Conservation (phyloP, 1,284 basidiomycete genomes). For the Marasmius sp. region DNA sequence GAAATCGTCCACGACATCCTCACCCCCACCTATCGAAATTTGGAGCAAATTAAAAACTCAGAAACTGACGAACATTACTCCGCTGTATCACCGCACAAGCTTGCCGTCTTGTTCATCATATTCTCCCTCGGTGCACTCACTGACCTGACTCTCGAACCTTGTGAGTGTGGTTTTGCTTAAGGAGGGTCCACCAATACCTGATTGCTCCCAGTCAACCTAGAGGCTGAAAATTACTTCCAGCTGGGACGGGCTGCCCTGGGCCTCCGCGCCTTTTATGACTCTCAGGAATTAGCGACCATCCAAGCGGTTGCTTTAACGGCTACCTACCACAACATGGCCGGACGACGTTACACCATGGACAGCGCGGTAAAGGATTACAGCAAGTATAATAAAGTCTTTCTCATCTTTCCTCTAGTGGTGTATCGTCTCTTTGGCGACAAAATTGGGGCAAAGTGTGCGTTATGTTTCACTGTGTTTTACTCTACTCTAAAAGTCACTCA, state of each 20-base stretch:
- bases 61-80: constrained; percentile 22
- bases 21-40: constrained; percentile 54
- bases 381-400: background rate
- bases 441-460: constrained; percentile 59
- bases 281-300: constrained; percentile 59
- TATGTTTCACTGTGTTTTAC: background rate
- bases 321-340: constrained; percentile 53
- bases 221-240: constrained; percentile 62
- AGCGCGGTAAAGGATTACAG: constrained; percentile 33
- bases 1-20: constrained; percentile 66
- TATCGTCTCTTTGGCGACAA: constrained; percentile 47
- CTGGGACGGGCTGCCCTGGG: constrained; percentile 57
- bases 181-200: background rate
- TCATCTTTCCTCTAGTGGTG: constrained; percentile 37
- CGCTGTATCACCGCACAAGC: constrained; percentile 48
- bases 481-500: constrained; percentile 11
- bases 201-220: constrained; percentile 40
- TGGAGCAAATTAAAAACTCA: constrained; percentile 40
- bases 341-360: constrained; percentile 51
- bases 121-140: constrained; percentile 62
- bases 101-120: constrained; percentile 57
- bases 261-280: constrained; percentile 60
- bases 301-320: constrained; percentile 59
- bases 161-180: constrained; percentile 25
- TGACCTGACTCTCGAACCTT: constrained; percentile 61